Percentiles rank a stretch among this genome's conserved stretches.
Conservation (phyloP, 2,329 filamentous ascomycete genomes). For the Trichoderma simmonsii region DNA sequence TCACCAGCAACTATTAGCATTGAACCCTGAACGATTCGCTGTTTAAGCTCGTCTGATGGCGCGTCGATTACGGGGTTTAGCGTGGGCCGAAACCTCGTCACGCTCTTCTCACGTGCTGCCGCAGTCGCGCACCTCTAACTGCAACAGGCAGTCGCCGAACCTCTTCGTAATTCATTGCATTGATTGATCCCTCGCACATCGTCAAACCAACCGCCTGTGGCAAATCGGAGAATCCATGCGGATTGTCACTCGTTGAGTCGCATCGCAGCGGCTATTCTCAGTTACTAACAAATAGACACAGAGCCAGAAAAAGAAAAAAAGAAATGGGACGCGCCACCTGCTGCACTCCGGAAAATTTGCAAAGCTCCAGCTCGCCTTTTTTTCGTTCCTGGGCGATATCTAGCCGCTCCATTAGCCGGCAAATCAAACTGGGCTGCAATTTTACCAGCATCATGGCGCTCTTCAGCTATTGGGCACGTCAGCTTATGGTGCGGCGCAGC, state of each 20-base stretch:
- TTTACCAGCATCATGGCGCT: background rate
- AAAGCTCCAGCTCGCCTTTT: background rate
- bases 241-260: background rate
- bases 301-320: background rate
- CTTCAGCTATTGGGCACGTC: constrained; percentile 8
- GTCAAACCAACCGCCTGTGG: background rate
- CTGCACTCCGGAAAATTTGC: background rate
- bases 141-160: background rate
- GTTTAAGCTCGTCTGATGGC: background rate
- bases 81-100: background rate
- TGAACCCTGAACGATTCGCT: no score
- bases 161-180: background rate
- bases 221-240: no score
- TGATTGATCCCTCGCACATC: background rate
- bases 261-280: background rate
- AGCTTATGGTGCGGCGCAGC: background rate
- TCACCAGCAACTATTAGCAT: no score
- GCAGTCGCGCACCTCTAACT: background rate
- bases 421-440: background rate
- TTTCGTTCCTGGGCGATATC: background rate
- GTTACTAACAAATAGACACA: background rate
- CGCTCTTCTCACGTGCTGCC: background rate
- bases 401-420: background rate
- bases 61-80: background rate
- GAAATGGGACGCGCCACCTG: background rate